Percentiles rank a stretch among this genome's conserved stretches.
Conservation (phyloP, 2,329 filamentous ascomycete species). For the Botrytis byssoidea region DNA sequence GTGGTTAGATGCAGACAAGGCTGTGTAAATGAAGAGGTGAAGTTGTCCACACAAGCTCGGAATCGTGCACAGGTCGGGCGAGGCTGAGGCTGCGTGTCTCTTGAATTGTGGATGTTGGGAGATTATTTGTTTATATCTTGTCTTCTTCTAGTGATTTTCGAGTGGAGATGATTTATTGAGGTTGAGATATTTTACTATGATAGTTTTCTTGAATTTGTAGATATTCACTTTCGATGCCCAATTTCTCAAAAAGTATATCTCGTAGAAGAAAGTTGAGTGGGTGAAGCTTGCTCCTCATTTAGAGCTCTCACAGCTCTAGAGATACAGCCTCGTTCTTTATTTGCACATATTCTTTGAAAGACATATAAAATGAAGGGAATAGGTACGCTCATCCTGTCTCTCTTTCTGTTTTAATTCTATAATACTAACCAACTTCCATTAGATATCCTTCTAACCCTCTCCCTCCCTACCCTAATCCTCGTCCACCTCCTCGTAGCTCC, state of each 20-base stretch:
- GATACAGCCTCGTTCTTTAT: not conserved
- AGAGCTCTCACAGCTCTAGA: not conserved
- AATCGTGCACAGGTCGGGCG: not conserved
- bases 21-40: slow-evolving; percentile 16
- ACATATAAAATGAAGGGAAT: slow-evolving; percentile 32
- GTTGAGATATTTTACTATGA: not conserved
- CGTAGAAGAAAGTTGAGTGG: slow-evolving; percentile 1
- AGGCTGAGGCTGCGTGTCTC: slow-evolving; percentile 15
- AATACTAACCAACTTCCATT: slow-evolving; percentile 18
- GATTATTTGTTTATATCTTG: not conserved
- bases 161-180: not conserved
- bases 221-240: not conserved
- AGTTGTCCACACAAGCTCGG: slow-evolving; percentile 15
- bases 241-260: not conserved
- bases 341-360: not conserved
- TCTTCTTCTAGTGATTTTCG: not conserved
- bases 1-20: slow-evolving; percentile 17
- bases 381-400: slow-evolving; percentile 25
- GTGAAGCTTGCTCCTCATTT: slow-evolving; percentile 8
- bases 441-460: slow-evolving; percentile 51
- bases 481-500: slow-evolving; percentile 73
- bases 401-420: not conserved
- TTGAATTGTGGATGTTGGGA: not conserved
- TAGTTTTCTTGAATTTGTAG: not conserved
- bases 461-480: slow-evolving; percentile 62